Evolutionary conservation across 2,329 filamentous ascomycete genomes (phyloP), one percentile per base, ranked within the genome.

Genomic region (Colletotrichum chlorophyti): DNA sequence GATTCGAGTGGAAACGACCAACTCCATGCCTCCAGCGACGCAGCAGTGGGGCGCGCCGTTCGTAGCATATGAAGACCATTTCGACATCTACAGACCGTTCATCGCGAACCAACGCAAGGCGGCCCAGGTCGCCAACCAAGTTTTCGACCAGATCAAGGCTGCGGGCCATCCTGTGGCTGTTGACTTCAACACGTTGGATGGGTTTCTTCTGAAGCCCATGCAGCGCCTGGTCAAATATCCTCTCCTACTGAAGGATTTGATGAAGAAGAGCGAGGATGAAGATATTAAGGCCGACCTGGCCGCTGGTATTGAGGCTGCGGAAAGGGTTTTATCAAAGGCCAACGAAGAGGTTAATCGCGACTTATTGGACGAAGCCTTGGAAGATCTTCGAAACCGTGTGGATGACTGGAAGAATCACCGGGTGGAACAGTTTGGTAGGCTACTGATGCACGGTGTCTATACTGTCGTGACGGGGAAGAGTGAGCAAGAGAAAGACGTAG

Each of bases 21-120:
- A 98, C 69, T 93, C 91, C 4, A 85, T 92, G 75, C 84, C 91
- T 1, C 83, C 89, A 61, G 77, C 83, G 4, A 81, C 85, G 61
- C 95, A 99, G 72, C 90, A 94, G 71, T 99, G 95, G 95, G 95
- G 95, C n/a, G 83, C 87, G n/a, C 85, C 96, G 0, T 98, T 98
- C 70, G 83, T 90, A 12, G 81, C 87, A 12, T 93, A 94, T 70
- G 91, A 95, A 70, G 91, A 95, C 58, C 86, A 88, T 0, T 97
- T 99, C 73, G 87, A 89, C 62, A 93, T 97, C 60, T 99, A 99
- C 72, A 91, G 97, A 68, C 93, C 93, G 2, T 99, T 98, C 68
- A 98, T 98, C 66, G 92, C 95, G 29, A 99, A 99, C 70, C 94
- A 97, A 76, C 88, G 91, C 65, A 93, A 92, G 70, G 96, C 94